phyloP scores from a whole-genome alignment of 345 rosid genomes.

The Ceriops tagal region DNA sequence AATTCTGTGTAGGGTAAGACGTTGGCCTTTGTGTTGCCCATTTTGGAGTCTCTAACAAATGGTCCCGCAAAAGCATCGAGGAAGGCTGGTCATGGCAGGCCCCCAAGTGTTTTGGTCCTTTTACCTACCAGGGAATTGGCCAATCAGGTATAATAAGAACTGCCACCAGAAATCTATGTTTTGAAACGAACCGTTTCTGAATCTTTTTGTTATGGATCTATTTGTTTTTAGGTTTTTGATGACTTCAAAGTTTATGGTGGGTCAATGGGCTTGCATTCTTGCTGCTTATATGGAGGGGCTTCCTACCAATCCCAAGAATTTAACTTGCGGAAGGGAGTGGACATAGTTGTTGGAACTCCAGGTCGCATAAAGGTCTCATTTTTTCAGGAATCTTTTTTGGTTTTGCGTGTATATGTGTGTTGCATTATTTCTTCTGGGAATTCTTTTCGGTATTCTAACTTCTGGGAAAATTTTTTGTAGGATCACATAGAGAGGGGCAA shows the following conservation, averaged over 20 bases:
- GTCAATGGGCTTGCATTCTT: slow-evolving; percentile 63
- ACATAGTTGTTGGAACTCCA: slow-evolving; percentile 89
- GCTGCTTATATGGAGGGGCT: slow-evolving; percentile 95
- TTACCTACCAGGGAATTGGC: slow-evolving; percentile 96
- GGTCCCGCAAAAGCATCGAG: slow-evolving; percentile 57
- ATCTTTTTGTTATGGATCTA: not conserved
- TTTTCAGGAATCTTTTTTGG: not conserved
- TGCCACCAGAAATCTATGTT: not conserved
- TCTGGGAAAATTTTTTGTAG: slow-evolving; percentile 30
- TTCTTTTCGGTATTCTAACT: not conserved
- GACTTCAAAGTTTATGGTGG: slow-evolving; percentile 92
- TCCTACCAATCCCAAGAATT: slow-evolving; percentile 56
- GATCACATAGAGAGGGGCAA: slow-evolving; percentile 82
- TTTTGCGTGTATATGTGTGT: not conserved
- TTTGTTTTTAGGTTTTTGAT: slow-evolving; percentile 45
- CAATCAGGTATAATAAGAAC: slow-evolving; percentile 49
- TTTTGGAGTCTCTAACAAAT: slow-evolving; percentile 81
- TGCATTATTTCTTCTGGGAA: not conserved
- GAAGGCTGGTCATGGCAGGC: slow-evolving; percentile 73
- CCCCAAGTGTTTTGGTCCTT: slow-evolving; percentile 89
- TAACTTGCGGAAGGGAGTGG: slow-evolving; percentile 75
- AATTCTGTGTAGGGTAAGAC: slow-evolving; percentile 71
- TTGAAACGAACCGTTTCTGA: not conserved
- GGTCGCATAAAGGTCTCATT: slow-evolving; percentile 80
- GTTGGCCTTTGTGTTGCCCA: slow-evolving; percentile 92